Percentiles rank a stretch among this genome's conserved stretches.
Conservation (phyloP, 805 yeast species). For the Candida patagonica region DNA sequence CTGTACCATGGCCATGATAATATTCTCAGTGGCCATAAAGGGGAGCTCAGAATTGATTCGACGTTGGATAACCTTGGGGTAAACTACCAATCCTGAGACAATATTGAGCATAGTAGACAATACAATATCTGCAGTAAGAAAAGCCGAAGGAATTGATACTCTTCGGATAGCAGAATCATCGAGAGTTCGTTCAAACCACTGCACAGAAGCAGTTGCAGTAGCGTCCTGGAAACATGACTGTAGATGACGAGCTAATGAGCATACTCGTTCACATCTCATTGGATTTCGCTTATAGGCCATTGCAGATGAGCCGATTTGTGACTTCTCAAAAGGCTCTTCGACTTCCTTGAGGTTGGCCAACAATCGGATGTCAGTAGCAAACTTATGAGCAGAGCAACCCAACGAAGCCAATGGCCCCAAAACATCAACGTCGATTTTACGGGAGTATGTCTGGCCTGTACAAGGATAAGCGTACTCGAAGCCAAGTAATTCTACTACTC, state of each 20-base stretch:
- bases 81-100: constrained; percentile 91
- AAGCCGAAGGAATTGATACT: constrained; percentile 92
- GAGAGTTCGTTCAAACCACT: constrained; percentile 98
- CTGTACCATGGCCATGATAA: constrained; percentile 99
- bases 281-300: constrained; percentile 99
- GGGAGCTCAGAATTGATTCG: constrained; percentile 92
- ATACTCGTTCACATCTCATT: constrained; percentile 98
- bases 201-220: constrained; percentile 93
- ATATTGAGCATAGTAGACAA: constrained; percentile 84
- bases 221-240: constrained; percentile 90
- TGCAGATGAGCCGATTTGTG: constrained; percentile 97
- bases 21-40: constrained; percentile 98
- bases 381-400: constrained; percentile 94
- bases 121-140: constrained; percentile 89
- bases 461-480: constrained; percentile 94
- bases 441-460: constrained; percentile 98
- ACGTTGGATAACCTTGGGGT: constrained; percentile 97
- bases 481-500: constrained; percentile 87
- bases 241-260: constrained; percentile 94
- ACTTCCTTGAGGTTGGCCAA: constrained; percentile 94
- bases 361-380: constrained; percentile 94
- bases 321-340: constrained; percentile 96
- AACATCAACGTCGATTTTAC: constrained; percentile 94
- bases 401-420: constrained; percentile 87
- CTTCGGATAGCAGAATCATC: constrained; percentile 98